A percentile compares a stretch with the other conserved stretches of the same genome.
phyloP scores from a whole-genome alignment of 257 asterid species.

The Ilex asprella region DNA sequence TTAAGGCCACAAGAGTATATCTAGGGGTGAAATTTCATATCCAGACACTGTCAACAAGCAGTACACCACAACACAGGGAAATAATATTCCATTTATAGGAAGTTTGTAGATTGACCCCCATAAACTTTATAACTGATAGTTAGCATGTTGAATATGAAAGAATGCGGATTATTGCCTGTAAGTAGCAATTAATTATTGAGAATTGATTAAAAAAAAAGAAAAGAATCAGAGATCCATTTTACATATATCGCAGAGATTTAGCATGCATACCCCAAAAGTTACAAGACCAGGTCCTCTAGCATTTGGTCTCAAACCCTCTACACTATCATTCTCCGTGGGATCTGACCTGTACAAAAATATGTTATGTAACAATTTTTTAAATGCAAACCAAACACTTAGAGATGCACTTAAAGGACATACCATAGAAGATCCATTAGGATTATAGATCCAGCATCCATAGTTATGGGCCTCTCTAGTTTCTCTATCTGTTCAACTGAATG shows the following conservation, averaged over 20 bases:
- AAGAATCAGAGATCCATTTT: no score
- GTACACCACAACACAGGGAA: no score
- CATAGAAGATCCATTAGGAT: constrained; percentile 95
- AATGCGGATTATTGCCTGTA: no score
- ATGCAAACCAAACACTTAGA: constrained; percentile 1
- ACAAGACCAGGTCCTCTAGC: constrained; percentile 99
- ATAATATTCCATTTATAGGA: no score
- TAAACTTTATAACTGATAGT: no score
- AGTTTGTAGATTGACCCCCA: no score
- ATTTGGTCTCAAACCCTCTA: constrained; percentile 96
- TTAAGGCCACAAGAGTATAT: background rate
- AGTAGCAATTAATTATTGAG: no score
- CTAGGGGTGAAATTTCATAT: no score
- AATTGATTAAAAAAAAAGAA: no score
- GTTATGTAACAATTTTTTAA: constrained; percentile 5
- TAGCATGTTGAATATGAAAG: no score
- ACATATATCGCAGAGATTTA: background rate
- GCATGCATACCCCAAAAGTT: constrained; percentile 79
- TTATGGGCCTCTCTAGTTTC: constrained; percentile 96
- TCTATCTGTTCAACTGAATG: constrained; percentile 90
- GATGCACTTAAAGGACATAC: constrained; percentile 27
- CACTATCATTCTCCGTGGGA: constrained; percentile 97
- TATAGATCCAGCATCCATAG: constrained; percentile 98
- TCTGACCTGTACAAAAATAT: constrained; percentile 68
- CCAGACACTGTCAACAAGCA: no score